Conservation (phyloP, 805 yeast species). For the Myxozyma sirexii region DNA sequence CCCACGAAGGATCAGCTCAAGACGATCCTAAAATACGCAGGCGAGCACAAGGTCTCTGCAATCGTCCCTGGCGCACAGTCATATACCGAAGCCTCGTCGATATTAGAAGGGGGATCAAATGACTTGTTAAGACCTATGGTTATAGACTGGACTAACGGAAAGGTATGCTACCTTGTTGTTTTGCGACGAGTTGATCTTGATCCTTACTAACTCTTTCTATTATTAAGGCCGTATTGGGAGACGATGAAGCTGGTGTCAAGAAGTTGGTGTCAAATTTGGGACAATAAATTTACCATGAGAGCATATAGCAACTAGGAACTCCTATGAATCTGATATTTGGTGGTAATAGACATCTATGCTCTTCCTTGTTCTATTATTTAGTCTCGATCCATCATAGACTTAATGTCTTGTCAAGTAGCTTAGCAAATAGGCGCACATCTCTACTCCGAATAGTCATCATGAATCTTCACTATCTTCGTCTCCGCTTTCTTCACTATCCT, state of each 20-base stretch:
- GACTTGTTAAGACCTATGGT: conserved; percentile 31
- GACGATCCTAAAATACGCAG: conserved; percentile 32
- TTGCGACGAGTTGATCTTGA: background rate
- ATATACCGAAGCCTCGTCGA: conserved; percentile 24
- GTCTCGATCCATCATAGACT: too few relatives aligned
- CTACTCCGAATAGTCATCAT: background rate
- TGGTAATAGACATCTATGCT: too few relatives aligned
- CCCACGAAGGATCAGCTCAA: conserved; percentile 37
- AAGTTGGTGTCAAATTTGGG: conserved; percentile 23
- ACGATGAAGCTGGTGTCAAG: conserved; percentile 30
- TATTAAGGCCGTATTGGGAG: conserved; percentile 32
- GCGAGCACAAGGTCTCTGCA: conserved; percentile 20
- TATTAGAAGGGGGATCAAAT: conserved; percentile 19
- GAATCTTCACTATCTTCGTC: conserved; percentile 6
- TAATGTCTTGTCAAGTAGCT: too few relatives aligned
- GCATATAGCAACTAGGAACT: too few relatives aligned
- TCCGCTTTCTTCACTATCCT: conserved; percentile 14
- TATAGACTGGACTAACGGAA: conserved; percentile 36
- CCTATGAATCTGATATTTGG: background rate
- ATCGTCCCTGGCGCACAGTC: conserved; percentile 31
- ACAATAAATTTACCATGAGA: background rate
- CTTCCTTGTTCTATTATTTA: too few relatives aligned
- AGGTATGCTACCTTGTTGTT: conserved; percentile 9
- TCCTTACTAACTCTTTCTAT: too few relatives aligned
- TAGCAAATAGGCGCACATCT: too few relatives aligned